Evolutionary conservation across 1,284 basidiomycete species (phyloP), one percentile per base, ranked within the genome.

Genomic region (Coniferiporia weirii): DNA sequence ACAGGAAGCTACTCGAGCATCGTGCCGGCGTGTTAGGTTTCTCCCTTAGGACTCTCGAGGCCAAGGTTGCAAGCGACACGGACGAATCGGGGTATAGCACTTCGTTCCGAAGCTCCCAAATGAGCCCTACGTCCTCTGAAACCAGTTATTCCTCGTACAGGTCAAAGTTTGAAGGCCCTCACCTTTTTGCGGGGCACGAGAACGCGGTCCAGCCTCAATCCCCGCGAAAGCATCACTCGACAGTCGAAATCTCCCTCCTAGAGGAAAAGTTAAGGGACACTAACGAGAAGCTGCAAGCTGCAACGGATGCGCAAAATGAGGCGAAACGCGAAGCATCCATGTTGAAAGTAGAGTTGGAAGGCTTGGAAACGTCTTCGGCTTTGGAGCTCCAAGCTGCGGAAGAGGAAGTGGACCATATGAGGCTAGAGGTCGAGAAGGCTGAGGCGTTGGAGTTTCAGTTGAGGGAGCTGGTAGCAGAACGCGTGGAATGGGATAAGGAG

Each of bases 151-250:
- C 69, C 9, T 72, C 77, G 12, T 73, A 79, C 9, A 75, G 74
- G 57, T 65, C 74, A 27, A 83, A 81, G 46, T 91, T 92, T 66
- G 87, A 90, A 56, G 89, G 89, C n/a, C 83, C 84, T 0, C 89
- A 92, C 72, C 76, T 91, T 52, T 91, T 91, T 64, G 88, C 89
- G 0, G 89, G 89, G 0, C 88, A 92, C 64, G 82, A 79, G 3
- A 78, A 83, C 52, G 78, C 87, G 3, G 71, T 87, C 15, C 73
- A 84, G 0, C 85, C 85, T 0, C 71, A 61, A 19, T 60, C 64
- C 4, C 73, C 73, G 3, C 71, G 69, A 48, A 65, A 65, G 65
- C 75, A 65, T 63, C 73, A 58, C 63, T 76, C 65, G 10, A 54
- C 63, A 64, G 54, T 76, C 70, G 72, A 82, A 44, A 44, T 84